Evolutionary conservation across 805 yeast genomes (phyloP).

Genomic region (Metschnikowia orientalis): DNA sequence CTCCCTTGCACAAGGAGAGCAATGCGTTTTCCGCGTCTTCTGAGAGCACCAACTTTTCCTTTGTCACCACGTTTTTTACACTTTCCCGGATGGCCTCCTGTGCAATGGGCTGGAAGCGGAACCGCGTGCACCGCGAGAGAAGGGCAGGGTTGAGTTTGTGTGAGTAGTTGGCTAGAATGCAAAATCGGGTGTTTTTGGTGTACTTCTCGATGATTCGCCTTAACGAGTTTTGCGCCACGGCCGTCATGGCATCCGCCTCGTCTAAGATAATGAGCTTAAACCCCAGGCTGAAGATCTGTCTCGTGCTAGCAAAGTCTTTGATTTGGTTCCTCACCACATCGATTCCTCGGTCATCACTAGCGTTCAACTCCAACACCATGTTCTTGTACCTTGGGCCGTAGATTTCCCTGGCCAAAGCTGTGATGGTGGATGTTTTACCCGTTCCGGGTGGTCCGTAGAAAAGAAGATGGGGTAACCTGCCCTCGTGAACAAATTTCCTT

Average conservation of each 20-base stretch:
- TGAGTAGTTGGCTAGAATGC: constrained; percentile 92
- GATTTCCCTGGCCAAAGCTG: constrained; percentile 81
- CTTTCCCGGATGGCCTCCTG: constrained; percentile 65
- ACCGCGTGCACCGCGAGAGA: constrained; percentile 89
- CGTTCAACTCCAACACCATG: constrained; percentile 93
- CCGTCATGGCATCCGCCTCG: constrained; percentile 95
- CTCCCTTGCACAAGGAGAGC: constrained; percentile 78
- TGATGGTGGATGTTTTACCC: constrained; percentile 84
- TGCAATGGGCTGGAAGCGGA: constrained; percentile 82
- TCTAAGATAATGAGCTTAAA: constrained; percentile 89
- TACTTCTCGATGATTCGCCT: constrained; percentile 86
- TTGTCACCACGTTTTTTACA: constrained; percentile 60
- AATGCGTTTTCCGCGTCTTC: constrained; percentile 62
- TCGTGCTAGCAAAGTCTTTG: constrained; percentile 92
- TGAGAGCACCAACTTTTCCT: constrained; percentile 58
- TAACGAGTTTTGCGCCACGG: constrained; percentile 78
- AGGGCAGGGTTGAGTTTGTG: constrained; percentile 95
- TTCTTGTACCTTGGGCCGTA: constrained; percentile 77
- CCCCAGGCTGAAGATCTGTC: constrained; percentile 83
- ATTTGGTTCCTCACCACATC: constrained; percentile 97
- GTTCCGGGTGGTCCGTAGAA: constrained; percentile 97
- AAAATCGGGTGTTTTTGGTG: constrained; percentile 91
- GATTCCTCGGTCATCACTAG: constrained; percentile 96
- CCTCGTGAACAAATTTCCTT: constrained; percentile 75
- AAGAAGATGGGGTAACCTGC: constrained; percentile 82